Conservation (phyloP, 2,329 filamentous ascomycete genomes). For the Aspergillus caelatus region DNA sequence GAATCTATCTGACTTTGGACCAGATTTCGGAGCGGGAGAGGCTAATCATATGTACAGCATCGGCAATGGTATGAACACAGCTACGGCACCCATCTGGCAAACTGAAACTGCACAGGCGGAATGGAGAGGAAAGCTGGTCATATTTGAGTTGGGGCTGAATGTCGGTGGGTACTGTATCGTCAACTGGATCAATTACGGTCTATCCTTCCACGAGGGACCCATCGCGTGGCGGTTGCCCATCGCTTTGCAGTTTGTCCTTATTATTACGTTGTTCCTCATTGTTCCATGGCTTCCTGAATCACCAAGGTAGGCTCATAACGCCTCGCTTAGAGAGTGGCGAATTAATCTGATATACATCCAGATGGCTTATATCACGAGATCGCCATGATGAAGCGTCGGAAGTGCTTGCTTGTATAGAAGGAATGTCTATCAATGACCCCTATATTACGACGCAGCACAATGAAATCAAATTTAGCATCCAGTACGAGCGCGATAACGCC, state of each 20-base stretch:
- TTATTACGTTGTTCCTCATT: background rate
- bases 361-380: slow-evolving; percentile 1
- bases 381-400: background rate
- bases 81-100: slow-evolving; percentile 1
- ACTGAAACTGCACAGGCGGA: background rate
- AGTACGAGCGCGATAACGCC: background rate
- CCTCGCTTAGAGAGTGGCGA: too few species aligned
- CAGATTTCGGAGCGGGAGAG: too few species aligned
- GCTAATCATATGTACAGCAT: background rate
- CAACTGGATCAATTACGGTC: slow-evolving; percentile 2
- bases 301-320: background rate
- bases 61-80: slow-evolving; percentile 5
- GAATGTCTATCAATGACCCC: background rate
- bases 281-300: background rate
- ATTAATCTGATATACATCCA: background rate
- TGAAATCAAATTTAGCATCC: background rate
- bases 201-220: background rate
- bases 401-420: background rate
- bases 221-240: background rate
- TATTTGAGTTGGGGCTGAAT: background rate
- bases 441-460: background rate
- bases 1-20: too few species aligned
- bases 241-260: background rate
- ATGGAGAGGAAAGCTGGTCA: background rate
- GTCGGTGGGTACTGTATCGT: background rate